Evolutionary conservation across 2,329 filamentous ascomycete genomes (phyloP).

Genomic region (Anthostomella pinea): DNA sequence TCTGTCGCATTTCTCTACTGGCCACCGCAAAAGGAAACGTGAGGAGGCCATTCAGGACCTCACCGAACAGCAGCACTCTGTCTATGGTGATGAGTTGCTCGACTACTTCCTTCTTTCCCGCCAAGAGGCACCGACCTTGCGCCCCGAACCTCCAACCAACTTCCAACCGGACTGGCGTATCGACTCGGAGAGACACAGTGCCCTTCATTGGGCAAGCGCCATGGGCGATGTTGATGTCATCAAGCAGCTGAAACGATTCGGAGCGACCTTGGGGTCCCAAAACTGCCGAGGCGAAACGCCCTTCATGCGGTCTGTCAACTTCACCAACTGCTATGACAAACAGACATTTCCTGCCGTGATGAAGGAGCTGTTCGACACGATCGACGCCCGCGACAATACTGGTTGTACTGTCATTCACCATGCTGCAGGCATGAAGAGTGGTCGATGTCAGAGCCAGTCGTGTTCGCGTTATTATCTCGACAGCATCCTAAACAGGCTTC

Average conservation of each 20-base stretch:
- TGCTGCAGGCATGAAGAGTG: conserved; percentile 82
- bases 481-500: conserved; percentile 81
- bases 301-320: conserved; percentile 89
- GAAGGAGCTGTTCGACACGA: conserved; percentile 77
- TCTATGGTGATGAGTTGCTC: conserved; percentile 89
- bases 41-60: conserved; percentile 60
- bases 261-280: conserved; percentile 68
- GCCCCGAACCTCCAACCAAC: conserved; percentile 76
- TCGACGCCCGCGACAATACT: conserved; percentile 74
- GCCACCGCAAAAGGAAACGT: conserved; percentile 73
- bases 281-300: conserved; percentile 82
- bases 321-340: conserved; percentile 96
- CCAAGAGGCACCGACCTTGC: conserved; percentile 69
- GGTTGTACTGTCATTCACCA: conserved; percentile 92
- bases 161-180: conserved; percentile 92
- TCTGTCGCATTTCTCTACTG: conserved; percentile 60
- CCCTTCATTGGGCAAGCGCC: conserved; percentile 93
- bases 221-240: conserved; percentile 96
- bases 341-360: conserved; percentile 83
- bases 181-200: conserved; percentile 87
- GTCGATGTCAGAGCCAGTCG: conserved; percentile 76
- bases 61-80: conserved; percentile 78
- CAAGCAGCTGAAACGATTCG: conserved; percentile 78
- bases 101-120: conserved; percentile 93
- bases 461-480: conserved; percentile 94